Conservation (phyloP, 2,329 filamentous ascomycete genomes). For the Fusarium veterinarium region DNA sequence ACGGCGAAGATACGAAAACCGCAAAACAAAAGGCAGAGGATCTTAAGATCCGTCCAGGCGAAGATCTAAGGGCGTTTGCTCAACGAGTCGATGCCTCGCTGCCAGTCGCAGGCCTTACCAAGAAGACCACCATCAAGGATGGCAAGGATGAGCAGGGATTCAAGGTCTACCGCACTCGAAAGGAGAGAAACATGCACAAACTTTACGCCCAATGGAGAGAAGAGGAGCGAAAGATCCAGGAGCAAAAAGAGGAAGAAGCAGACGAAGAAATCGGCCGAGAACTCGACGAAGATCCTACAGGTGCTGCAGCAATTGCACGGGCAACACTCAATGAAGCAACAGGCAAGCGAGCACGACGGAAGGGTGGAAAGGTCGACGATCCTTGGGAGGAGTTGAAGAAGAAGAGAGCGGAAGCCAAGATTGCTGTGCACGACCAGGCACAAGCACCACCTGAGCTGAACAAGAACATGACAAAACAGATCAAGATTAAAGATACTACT, state of each 20-base stretch:
- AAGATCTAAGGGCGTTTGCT: slow-evolving; percentile 83
- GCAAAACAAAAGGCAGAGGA: slow-evolving; percentile 45
- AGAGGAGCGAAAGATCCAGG: slow-evolving; percentile 71
- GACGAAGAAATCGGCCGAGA: slow-evolving; percentile 73
- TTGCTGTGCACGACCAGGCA: slow-evolving; percentile 69
- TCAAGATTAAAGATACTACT: slow-evolving; percentile 49
- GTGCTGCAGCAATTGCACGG: slow-evolving; percentile 59
- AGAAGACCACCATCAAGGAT: slow-evolving; percentile 66
- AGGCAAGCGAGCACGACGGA: slow-evolving; percentile 56
- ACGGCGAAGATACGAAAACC: slow-evolving; percentile 62
- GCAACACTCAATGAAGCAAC: slow-evolving; percentile 53
- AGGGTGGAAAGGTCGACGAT: slow-evolving; percentile 70
- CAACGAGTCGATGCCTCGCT: slow-evolving; percentile 86
- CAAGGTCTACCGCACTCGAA: slow-evolving; percentile 79
- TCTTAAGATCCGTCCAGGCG: slow-evolving; percentile 83
- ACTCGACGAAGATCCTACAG: slow-evolving; percentile 66
- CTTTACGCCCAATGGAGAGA: slow-evolving; percentile 82
- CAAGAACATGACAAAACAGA: slow-evolving; percentile 54
- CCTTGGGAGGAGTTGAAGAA: slow-evolving; percentile 81
- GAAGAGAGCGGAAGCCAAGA: slow-evolving; percentile 68
- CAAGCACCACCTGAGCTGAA: slow-evolving; percentile 81
- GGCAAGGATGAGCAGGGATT: slow-evolving; percentile 73
- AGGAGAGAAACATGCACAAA: slow-evolving; percentile 85
- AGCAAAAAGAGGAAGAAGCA: slow-evolving; percentile 72
- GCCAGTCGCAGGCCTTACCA: slow-evolving; percentile 77